Base-by-base conservation (phyloP, 192 early-diverging fungal species). In the Powellomyces hirtus region DNA sequence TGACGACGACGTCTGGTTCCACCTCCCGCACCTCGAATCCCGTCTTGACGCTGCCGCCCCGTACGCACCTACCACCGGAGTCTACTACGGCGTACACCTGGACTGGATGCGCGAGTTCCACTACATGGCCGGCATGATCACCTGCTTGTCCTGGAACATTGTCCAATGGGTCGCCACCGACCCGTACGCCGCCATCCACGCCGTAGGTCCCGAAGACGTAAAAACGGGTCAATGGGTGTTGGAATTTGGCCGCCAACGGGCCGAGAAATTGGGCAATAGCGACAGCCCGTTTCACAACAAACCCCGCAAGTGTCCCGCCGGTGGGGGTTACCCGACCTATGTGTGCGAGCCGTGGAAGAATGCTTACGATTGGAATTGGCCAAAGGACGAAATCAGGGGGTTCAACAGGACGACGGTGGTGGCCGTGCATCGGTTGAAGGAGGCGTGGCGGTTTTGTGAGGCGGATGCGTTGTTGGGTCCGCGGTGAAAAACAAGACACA, bases 131-230 rank as follows among this genome's bases (percentile, higher is more conserved):
- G 60, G 60, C n/a, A 62, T 38, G 60, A 59, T 71, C 16, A 45
- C 69, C 10, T 68, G 69, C 13, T 13, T 75, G 45, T 75, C 74
- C 8, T 75, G 69, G 69, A 64, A 75, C 38, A 29, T 75, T 4
- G 74, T 71, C 7, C 44, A 36, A 18, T 75, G 58, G 55, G 59
- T 71, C 27, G 62, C 29, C 5, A 4, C 36, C 0, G 68, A 75
- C 34, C 69, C 69, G 10, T 64, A 30, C 26, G 16, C 38, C 26
- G 53, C 24, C 0, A 11, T 50, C 35, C 13, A 67, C 42, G 42
- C 8, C 2, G 24, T 33, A 18, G 64, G 72, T 0, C 72, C 70
- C 37, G 72, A 74, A 50, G 72, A 74, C 40, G 35, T 27, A 14
- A 56, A 33, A 34, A 56, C 53, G 53, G 53, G 53, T 16, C 16